Conservation (phyloP, 352 stramenopile genomes). For the Pythium phragmiticola region DNA sequence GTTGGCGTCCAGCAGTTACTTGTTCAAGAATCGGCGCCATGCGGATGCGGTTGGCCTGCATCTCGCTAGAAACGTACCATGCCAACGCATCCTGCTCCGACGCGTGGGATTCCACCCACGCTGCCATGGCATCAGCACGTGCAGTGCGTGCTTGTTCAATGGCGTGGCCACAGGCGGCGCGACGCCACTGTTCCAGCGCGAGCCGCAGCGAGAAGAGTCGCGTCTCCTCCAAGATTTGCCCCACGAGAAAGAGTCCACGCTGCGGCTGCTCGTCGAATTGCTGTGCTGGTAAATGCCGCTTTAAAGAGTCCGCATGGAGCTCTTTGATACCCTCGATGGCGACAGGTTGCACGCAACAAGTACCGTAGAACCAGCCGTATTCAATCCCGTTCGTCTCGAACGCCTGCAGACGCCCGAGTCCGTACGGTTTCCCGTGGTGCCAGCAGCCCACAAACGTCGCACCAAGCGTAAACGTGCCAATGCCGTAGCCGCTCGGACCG, state of each 20-base stretch:
- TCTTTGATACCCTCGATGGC: not conserved
- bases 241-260: conserved; percentile 31
- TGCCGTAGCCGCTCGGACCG: conserved; percentile 32
- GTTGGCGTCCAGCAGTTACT: conserved; percentile 9
- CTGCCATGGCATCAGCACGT: conserved; percentile 15
- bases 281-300: conserved; percentile 12
- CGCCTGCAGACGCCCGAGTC: conserved; percentile 37
- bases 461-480: conserved; percentile 47
- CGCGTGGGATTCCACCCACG: conserved; percentile 25
- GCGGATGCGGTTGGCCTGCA: conserved; percentile 15
- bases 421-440: conserved; percentile 31
- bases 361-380: conserved; percentile 52
- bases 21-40: conserved; percentile 22
- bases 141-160: conserved; percentile 12
- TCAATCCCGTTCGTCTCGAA: conserved; percentile 6
- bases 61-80: conserved; percentile 24
- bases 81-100: conserved; percentile 35
- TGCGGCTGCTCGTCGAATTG: conserved; percentile 29
- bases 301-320: not conserved
- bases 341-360: conserved; percentile 32
- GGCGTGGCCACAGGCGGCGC: conserved; percentile 23
- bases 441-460: conserved; percentile 43
- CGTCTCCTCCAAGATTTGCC: conserved; percentile 26
- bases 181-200: conserved; percentile 31
- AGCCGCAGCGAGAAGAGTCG: conserved; percentile 20